phyloP scores from a whole-genome alignment of 768 basidiomycete species.

The Leccinum rimulosum region DNA sequence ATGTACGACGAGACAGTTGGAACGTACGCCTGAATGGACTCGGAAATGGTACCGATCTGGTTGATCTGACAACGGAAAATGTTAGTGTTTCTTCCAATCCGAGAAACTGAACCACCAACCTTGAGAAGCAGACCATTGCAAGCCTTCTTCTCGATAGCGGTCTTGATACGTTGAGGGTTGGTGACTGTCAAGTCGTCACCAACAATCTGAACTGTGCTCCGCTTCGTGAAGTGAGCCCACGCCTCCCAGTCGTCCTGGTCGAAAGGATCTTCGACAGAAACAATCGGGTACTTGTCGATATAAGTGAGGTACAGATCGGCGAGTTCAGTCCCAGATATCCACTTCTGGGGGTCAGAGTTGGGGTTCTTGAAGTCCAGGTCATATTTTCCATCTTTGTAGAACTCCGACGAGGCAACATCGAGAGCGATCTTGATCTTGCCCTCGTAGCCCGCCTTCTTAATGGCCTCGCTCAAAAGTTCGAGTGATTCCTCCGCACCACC shows the following conservation, averaged over 20 bases:
- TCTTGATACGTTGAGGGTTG: conserved; percentile 96
- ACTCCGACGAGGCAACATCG: conserved; percentile 98
- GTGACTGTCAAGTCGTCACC: conserved; percentile 98
- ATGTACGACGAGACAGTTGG: neutral
- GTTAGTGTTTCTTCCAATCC: neutral
- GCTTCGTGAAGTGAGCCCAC: conserved; percentile 87
- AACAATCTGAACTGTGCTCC: conserved; percentile 83
- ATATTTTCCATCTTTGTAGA: conserved; percentile 99
- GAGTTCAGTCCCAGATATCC: conserved; percentile 90
- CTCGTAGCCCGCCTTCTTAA: conserved; percentile 97
- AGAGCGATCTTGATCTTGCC: conserved; percentile 99
- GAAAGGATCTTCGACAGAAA: conserved; percentile 97
- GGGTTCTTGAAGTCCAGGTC: conserved; percentile 99
- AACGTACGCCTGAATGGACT: conserved; percentile 96
- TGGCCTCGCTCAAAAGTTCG: conserved; percentile 92
- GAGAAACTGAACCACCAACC: conserved; percentile 33
- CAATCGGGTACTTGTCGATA: conserved; percentile 92
- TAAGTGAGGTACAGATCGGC: conserved; percentile 88
- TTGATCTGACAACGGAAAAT: conserved; percentile 57
- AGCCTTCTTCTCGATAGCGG: conserved; percentile 98
- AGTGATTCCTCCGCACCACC: conserved; percentile 96
- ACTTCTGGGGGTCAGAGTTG: conserved; percentile 96
- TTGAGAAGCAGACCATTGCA: conserved; percentile 99
- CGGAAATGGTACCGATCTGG: conserved; percentile 98
- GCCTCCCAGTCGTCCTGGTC: conserved; percentile 99